Evolutionary conservation across 306 rosid species (phyloP), one percentile per base, ranked within the genome.

Genomic region (Trifolium repens): DNA sequence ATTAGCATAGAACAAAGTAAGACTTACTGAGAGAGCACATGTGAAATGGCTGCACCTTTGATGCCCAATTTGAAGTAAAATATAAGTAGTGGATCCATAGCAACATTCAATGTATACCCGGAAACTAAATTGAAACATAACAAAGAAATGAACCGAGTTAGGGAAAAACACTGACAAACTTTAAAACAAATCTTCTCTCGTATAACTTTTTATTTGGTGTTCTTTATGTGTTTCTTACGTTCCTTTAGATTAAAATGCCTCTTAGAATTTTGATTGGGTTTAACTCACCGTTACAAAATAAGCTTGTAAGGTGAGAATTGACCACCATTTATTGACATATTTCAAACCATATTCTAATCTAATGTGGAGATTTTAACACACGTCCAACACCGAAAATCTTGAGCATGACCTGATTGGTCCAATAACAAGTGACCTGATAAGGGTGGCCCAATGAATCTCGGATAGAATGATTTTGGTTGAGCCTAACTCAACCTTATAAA

Each of bases 1-100:
- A 39, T n/a, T 76, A 17, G 52, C n/a, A 65, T 26, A 17, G 57
- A 17, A 32, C 47, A 27, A 52, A 22, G 37, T 43, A 65, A 34
- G n/a, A 79, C 99, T 92, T 81, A 94, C 99, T 94, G 99, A 9
- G 99, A 92, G 75, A 94, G 66, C 32, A 92, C 97, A 79, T 94
- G 99, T 13, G 99, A 89, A 57, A 94, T 81, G 54, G 99, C 99
- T 77, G 99, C 99, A 82, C 99, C 99, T 73, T 72, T 87, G 80
- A 94, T 85, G 17, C 99, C 99, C 83, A 90, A 2, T 32, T 82
- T 80, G 82, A 81, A 84, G 76, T 84, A 78, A 78, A 94, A 94
- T 37, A 94, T 94, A 59, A 94, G 88, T 9, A 94, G 13, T 8
- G 99, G 99, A 52, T 94, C 99, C 87, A 94, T 69, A 16, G 81